phyloP scores from a whole-genome alignment of 345 rosid genomes.

The Hirschfeldia incana region DNA sequence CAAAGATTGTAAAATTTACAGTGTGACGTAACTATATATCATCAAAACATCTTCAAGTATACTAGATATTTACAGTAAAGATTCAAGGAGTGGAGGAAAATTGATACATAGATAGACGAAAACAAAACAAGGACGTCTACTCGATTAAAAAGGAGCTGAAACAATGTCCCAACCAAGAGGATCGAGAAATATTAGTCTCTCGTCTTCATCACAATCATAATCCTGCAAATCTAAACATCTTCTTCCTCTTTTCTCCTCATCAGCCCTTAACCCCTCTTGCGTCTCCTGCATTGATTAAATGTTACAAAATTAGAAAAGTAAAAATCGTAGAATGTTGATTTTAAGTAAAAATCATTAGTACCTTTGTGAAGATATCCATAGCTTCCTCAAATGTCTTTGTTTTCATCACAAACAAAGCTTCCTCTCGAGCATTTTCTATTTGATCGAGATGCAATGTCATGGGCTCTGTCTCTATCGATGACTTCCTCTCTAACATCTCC shows the following conservation, averaged over 20 bases:
- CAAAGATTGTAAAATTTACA: not conserved
- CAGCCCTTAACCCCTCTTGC: conserved; percentile 9
- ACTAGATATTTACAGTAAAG: conserved; percentile 16
- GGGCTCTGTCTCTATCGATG: conserved; percentile 40
- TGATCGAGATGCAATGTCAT: conserved; percentile 37
- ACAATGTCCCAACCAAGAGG: conserved; percentile 32
- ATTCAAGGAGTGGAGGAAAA: not conserved
- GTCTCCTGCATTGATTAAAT: conserved; percentile 15
- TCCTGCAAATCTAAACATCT: not conserved
- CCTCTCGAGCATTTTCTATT: conserved; percentile 33
- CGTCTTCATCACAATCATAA: conserved; percentile 18
- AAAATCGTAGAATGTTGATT: not conserved
- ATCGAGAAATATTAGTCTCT: not conserved
- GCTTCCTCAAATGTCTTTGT: conserved; percentile 38
- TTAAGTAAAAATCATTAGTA: not conserved
- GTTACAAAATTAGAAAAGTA: not conserved
- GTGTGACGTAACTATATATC: not conserved
- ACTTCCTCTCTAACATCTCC: conserved; percentile 33
- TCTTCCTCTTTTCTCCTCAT: conserved; percentile 9
- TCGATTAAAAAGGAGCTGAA: conserved; percentile 31
- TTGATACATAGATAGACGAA: not conserved
- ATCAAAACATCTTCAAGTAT: not conserved
- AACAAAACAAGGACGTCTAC: no score
- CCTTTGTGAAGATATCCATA: conserved; percentile 37
- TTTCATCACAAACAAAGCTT: conserved; percentile 25